Evolutionary conservation across 495 filamentous ascomycete genomes (phyloP), one percentile per base, ranked within the genome.

Genomic region (Pseudevernia furfuracea): DNA sequence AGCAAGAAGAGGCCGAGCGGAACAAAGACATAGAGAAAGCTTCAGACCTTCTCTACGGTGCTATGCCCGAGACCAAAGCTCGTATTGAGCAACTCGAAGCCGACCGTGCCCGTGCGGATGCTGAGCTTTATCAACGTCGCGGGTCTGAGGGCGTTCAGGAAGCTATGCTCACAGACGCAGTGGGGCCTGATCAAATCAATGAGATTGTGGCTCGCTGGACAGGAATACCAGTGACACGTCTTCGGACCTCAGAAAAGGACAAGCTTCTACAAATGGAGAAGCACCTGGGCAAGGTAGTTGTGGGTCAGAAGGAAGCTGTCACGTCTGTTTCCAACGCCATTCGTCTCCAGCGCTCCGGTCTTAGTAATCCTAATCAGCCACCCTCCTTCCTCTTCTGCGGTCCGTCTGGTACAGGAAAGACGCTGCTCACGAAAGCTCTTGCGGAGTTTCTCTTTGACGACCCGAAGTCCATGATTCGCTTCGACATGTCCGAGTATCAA

Each of bases 401-500:
- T 78, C 94, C 94, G 12, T 97, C 93, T 0, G 94, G 94, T 75
- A 98, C 94, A 3, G 94, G 94, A 76, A 98, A 98, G 78, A 98
- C 94, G 4, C 79, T 98, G 17, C 86, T 98, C 57, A 96, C 92
- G 63, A 98, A 98, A 75, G 92, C 91, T 12, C 82, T 98, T 14
- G 94, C 94, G 53, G 94, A 98, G 74, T 98, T 98, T 80, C 82
- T 98, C 43, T 98, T 98, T 76, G 94, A 98, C 72, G 94, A 98
- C 71, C 81, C 94, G 21, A 96, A 96, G 80, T 79, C 92, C 23
- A 98, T 98, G 94, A 96, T 98, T 71, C 90, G 94, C 21, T 92
- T 98, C 79, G 94, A 98, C 76, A 98, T 98, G 94, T 97, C 94
- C 11, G 94, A 98, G 74, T 98, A 98, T 76, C 95, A 97, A 76